phyloP scores from a whole-genome alignment of 2,329 filamentous ascomycete genomes.

The Piedraia hortae region DNA sequence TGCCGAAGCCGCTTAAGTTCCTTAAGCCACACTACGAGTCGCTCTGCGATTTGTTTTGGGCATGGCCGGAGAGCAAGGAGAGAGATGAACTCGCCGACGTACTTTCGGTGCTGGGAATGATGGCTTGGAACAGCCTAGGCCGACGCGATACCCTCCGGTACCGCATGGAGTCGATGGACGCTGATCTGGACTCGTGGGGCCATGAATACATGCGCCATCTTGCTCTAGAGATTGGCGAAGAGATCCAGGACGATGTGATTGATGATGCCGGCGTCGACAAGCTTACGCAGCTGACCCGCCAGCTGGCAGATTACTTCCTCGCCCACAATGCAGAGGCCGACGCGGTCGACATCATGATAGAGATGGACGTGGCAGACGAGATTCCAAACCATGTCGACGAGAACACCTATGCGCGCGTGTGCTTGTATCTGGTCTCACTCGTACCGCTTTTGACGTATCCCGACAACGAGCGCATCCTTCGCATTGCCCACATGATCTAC shows the following conservation, averaged over 20 bases:
- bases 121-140: slow-evolving; percentile 74
- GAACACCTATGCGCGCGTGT: slow-evolving; percentile 78
- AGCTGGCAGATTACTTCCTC: slow-evolving; percentile 78
- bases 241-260: slow-evolving; percentile 66
- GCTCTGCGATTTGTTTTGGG: slow-evolving; percentile 63
- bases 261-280: slow-evolving; percentile 66
- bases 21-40: slow-evolving; percentile 87
- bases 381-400: slow-evolving; percentile 75
- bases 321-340: slow-evolving; percentile 96
- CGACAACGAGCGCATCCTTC: slow-evolving; percentile 86
- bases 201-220: slow-evolving; percentile 95
- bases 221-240: slow-evolving; percentile 82
- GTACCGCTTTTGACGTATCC: slow-evolving; percentile 92
- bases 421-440: slow-evolving; percentile 97
- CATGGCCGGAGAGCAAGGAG: slow-evolving; percentile 60
- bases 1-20: slow-evolving; percentile 95
- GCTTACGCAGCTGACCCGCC: slow-evolving; percentile 55
- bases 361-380: slow-evolving; percentile 87
- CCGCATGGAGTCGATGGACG: slow-evolving; percentile 62
- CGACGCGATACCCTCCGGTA: slow-evolving; percentile 91
- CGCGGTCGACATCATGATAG: slow-evolving; percentile 86
- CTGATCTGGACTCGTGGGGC: slow-evolving; percentile 89
- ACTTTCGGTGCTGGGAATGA: slow-evolving; percentile 94
- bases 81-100: slow-evolving; percentile 84
- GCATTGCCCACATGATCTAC: slow-evolving; percentile 81